Evolutionary conservation across 1,284 basidiomycete genomes (phyloP).

Genomic region (Boletus smithii): DNA sequence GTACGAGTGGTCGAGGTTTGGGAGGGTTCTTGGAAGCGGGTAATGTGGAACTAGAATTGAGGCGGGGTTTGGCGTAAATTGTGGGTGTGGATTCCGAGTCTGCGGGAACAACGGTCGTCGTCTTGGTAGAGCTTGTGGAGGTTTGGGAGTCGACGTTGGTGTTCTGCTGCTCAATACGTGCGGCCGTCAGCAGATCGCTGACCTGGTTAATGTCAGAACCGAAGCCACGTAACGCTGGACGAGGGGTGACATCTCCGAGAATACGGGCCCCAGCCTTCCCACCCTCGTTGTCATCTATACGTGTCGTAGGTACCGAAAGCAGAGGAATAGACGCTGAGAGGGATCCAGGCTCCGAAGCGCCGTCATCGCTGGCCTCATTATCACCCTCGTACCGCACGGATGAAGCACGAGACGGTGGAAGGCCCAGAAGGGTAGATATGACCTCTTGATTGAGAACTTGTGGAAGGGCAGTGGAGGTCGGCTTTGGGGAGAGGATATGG

Average conservation of each 20-base stretch:
- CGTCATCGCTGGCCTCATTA: slow-evolving; percentile 53
- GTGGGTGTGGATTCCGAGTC: slow-evolving; percentile 12
- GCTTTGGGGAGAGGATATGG: slow-evolving; percentile 45
- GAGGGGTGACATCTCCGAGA: slow-evolving; percentile 50
- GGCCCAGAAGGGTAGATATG: slow-evolving; percentile 54
- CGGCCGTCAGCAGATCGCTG: slow-evolving; percentile 29
- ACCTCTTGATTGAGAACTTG: slow-evolving; percentile 65
- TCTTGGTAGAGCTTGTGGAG: not conserved
- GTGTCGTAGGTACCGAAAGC: slow-evolving; percentile 20
- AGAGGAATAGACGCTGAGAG: slow-evolving; percentile 39
- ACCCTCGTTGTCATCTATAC: slow-evolving; percentile 12
- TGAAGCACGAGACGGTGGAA: slow-evolving; percentile 48
- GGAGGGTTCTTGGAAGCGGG: slow-evolving; percentile 16
- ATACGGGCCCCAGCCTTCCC: slow-evolving; percentile 22
- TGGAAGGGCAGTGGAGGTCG: slow-evolving; percentile 43
- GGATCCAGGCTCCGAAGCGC: slow-evolving; percentile 38
- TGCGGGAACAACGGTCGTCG: not conserved
- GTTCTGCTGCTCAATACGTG: slow-evolving; percentile 23
- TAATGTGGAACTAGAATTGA: slow-evolving; percentile 1
- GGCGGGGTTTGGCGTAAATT: slow-evolving; percentile 18
- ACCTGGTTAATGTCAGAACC: slow-evolving; percentile 36
- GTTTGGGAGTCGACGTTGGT: slow-evolving; percentile 8
- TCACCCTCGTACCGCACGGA: slow-evolving; percentile 62
- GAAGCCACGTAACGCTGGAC: slow-evolving; percentile 40
- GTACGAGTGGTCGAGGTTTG: slow-evolving; percentile 41